Evolutionary conservation across 805 yeast species (phyloP), one percentile per base, ranked within the genome.

Genomic region (Cyberlindnera japonica): DNA sequence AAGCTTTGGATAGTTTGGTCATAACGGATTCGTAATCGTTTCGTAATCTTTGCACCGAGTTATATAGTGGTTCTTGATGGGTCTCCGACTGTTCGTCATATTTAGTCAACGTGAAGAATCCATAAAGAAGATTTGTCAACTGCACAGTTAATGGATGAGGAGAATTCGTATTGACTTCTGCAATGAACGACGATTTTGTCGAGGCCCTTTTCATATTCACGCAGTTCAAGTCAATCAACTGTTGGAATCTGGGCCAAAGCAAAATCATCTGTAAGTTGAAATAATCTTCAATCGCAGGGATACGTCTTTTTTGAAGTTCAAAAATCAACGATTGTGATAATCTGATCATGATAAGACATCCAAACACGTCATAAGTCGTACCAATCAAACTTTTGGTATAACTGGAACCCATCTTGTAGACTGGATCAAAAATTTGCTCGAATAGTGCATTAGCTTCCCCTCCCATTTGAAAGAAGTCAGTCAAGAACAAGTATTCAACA

Each of bases 231-330:
- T 89, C 96, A 30, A 90, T 73, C 24, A 87, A 67, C 33, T 69
- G 71, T 53, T 89, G 90, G 54, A 90, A 84, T 43, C 75, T 78
- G 0, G 97, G 96, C 98, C 98, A 93, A 33, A 91, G 64, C 4
- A 74, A 59, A 37, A 87, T 74, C 45, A 81, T 61, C 47, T 83
- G 78, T 13, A 76, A 67, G 50, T 83, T 79, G 48, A 83, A 69
- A 58, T 83, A 85, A 44, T 78, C 84, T 47, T 81, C 87, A 59
- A 80, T 64, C 5, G 79, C 79, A 0, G 95, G 90, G 3, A 83
- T 77, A 41, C 74, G 75, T 43, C 85, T 71, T 46, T 76, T 81
- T 55, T 84, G 90, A 18, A 84, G 64, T 47, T 78, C 81, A 40
- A 74, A 72, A 45, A 77, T 83, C 40, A 85, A 61, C 4, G 72